Base-by-base conservation (phyloP, 257 asterid species). In the Haberlea rhodopensis region DNA sequence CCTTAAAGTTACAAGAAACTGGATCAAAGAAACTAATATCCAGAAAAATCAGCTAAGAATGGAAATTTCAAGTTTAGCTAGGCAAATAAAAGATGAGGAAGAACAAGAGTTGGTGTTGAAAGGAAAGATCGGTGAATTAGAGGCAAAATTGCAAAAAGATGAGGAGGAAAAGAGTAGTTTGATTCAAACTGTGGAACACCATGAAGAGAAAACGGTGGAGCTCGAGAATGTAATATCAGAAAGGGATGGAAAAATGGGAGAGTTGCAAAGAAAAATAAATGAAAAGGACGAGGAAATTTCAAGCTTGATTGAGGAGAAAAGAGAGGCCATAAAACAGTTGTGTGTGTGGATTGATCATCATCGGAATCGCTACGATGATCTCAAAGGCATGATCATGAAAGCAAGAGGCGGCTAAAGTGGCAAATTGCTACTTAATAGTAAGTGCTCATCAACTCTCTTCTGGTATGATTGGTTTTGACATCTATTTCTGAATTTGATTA, bases 331-430 rank as follows among this genome's bases (percentile, higher is more conserved):
- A 74, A 80, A 84, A 62, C 95, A 94, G 68, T 51, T 94, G 71
- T 86, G 95, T 73, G 71, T 83, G 1, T 72, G 81, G 88, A 88
- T 88, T 8, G 99, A 94, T 40, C 87, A 94, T 69, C 94, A 94
- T 57, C 89, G 85, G 1, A 76, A 70, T 57, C 85, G 94, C 5
- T 83, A 80, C 53, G 85, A 88, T 18, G 83, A 78, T 70, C 90
- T 88, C 48, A 83, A 63, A 69, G 90, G 81, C 31, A 75, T 71
- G 80, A 54, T 88, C 32, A 59, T 58, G 25, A 88, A 84, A 78
- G 63, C 77, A 51, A 69, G 76, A 13, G 79, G 78, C 11, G 77
- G 80, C 19, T 15, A 7, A 60, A 75, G 79, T 80, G 87, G 73
- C 80, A 67, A 75, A 59, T 75, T 53, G 46, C 80, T 28, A 69